Percentiles rank a stretch among this genome's conserved stretches.
Evolutionary conservation across 352 stramenopile species (phyloP).

Genomic region (Globisporangium echinulatum): DNA sequence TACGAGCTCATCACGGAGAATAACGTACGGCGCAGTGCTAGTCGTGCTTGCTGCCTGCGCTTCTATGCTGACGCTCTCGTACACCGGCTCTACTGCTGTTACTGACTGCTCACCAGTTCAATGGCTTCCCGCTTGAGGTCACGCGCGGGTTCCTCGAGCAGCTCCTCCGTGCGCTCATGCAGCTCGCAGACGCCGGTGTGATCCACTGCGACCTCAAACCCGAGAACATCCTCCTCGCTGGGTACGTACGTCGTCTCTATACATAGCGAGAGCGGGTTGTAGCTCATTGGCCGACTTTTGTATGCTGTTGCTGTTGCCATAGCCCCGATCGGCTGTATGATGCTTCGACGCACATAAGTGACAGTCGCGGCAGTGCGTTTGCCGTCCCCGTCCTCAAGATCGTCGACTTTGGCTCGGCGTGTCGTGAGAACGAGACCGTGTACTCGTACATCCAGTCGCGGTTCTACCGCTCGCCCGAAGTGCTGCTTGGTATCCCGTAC

Average conservation of each 20-base stretch:
- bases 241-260: constrained; percentile 16
- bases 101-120: constrained; percentile 32
- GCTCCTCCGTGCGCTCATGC: constrained; percentile 83
- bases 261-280: neutral
- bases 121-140: constrained; percentile 77
- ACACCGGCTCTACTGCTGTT: neutral
- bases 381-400: constrained; percentile 70
- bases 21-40: constrained; percentile 24
- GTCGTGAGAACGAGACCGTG: constrained; percentile 75
- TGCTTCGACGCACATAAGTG: neutral
- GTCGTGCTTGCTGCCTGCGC: no score
- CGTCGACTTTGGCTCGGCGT: constrained; percentile 95
- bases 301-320: neutral
- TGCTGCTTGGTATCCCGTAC: constrained; percentile 56
- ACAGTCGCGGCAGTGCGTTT: neutral
- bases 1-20: constrained; percentile 94
- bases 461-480: constrained; percentile 88
- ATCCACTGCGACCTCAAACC: constrained; percentile 97
- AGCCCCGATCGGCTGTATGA: constrained; percentile 80
- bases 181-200: constrained; percentile 87
- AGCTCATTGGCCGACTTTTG: no score
- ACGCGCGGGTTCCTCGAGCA: constrained; percentile 91
- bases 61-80: neutral
- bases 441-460: constrained; percentile 96
- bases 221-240: constrained; percentile 92